These are phyloP conservation scores for Pistacia vera DNA, from an alignment of 345 rosid species.

Conservation along the genomic window DNA sequence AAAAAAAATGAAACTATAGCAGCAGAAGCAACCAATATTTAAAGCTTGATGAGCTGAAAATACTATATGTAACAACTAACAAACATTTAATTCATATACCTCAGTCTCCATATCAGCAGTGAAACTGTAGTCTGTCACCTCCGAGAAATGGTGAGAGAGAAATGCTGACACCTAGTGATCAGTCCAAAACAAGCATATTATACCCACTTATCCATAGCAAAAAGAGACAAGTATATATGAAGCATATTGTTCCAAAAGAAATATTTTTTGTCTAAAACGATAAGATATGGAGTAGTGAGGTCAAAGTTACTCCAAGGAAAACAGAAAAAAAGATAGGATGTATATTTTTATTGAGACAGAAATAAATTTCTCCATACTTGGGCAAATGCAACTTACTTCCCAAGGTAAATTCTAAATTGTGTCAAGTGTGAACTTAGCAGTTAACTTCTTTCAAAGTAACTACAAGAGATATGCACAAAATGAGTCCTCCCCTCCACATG, in stretches of 20 bases:
- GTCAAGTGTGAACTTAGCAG: not conserved
- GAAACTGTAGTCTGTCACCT: slow-evolving; percentile 93
- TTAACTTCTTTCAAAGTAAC: not conserved
- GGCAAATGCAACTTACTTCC: not conserved
- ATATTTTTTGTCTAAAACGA: not conserved
- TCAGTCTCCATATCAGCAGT: slow-evolving; percentile 99
- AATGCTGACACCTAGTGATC: slow-evolving; percentile 85
- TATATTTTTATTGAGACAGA: not conserved
- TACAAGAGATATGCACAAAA: no score
- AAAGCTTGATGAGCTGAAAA: slow-evolving; percentile 11
- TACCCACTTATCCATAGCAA: not conserved
- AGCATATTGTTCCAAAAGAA: not conserved
- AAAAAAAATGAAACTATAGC: not conserved
- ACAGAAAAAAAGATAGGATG: not conserved
- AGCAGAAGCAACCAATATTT: slow-evolving; percentile 12
- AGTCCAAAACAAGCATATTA: slow-evolving; percentile 7
- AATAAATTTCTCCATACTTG: not conserved
- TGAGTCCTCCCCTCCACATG: no score
- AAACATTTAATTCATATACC: slow-evolving; percentile 43
- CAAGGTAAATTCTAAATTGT: not conserved
- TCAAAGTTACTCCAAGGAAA: not conserved
- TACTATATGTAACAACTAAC: not conserved
- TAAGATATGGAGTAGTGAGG: not conserved
- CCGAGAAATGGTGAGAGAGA: slow-evolving; percentile 82
- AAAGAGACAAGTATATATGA: not conserved